A percentile compares a stretch with the other conserved stretches of the same genome.
These are phyloP conservation scores for Fusarium fracticaudum DNA, from an alignment of 2,329 filamentous ascomycete species.

Conservation along the genomic window DNA sequence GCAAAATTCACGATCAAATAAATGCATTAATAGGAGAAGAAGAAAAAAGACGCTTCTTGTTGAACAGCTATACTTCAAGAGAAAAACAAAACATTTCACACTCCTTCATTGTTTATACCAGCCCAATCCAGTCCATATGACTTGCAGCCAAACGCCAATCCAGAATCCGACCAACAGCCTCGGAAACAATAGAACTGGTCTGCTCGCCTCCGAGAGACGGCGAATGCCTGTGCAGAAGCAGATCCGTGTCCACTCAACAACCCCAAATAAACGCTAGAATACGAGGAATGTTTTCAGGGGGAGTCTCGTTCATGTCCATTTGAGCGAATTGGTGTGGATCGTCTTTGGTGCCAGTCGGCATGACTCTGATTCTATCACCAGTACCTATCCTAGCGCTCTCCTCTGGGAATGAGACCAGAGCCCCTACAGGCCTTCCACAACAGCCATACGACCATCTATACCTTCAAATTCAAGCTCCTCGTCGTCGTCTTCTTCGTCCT, in stretches of 20 bases:
- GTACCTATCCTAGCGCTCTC: not conserved
- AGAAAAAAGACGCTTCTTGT: slow-evolving; percentile 30
- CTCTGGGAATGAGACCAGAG: not conserved
- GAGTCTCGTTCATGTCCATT: not conserved
- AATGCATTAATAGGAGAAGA: not conserved
- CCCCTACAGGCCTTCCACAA: slow-evolving; percentile 41
- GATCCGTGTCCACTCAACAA: not conserved
- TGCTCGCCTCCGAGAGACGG: not conserved
- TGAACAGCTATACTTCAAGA: slow-evolving; percentile 36
- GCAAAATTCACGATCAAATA: not conserved
- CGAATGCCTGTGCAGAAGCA: not conserved
- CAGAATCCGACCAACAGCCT: slow-evolving; percentile 32
- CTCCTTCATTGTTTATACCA: slow-evolving; percentile 29
- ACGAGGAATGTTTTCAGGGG: not conserved
- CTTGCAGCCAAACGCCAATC: slow-evolving; percentile 41
- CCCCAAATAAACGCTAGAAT: not conserved
- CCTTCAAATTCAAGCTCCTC: slow-evolving; percentile 56
- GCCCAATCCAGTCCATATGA: slow-evolving; percentile 22
- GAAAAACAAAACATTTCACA: slow-evolving; percentile 24
- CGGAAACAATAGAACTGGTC: slow-evolving; percentile 20
- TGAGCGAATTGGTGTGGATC: not conserved
- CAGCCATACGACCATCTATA: slow-evolving; percentile 46
- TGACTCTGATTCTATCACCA: not conserved
- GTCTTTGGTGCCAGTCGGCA: not conserved
- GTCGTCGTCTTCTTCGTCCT: slow-evolving; percentile 70